Evolutionary conservation across 2,329 filamentous ascomycete species (phyloP).

Genomic region (Thermoascus crustaceus): DNA sequence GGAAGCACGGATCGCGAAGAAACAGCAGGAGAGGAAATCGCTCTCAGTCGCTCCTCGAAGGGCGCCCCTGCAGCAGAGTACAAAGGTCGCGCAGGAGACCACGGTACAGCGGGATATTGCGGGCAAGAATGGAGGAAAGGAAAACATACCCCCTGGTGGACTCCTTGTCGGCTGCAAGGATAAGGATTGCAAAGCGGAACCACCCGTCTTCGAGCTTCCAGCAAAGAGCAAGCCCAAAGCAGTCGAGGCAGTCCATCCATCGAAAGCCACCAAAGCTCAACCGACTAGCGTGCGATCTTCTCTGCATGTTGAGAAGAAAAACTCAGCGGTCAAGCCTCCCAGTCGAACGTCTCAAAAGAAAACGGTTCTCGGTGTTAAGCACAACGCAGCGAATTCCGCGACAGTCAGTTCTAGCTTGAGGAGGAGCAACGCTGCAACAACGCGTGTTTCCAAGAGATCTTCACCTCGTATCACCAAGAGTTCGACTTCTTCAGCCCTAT

Average conservation of each 20-base stretch:
- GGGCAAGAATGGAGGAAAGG: slow-evolving; percentile 52
- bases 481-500: slow-evolving; percentile 9
- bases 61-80: slow-evolving; percentile 41
- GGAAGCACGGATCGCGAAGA: slow-evolving; percentile 27
- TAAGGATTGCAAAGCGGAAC: slow-evolving; percentile 9
- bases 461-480: slow-evolving; percentile 7
- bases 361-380: slow-evolving; percentile 9
- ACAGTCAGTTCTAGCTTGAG: background rate
- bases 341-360: slow-evolving; percentile 5
- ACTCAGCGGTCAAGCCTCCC: background rate
- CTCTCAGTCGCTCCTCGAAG: slow-evolving; percentile 21
- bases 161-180: slow-evolving; percentile 12
- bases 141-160: slow-evolving; percentile 51
- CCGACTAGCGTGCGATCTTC: background rate
- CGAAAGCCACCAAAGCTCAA: slow-evolving; percentile 8
- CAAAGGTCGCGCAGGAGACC: slow-evolving; percentile 33
- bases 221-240: slow-evolving; percentile 24
- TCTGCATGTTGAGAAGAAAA: background rate
- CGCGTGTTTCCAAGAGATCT: background rate
- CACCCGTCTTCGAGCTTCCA: slow-evolving; percentile 8
- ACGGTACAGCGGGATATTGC: slow-evolving; percentile 38
- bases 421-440: background rate
- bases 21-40: slow-evolving; percentile 21
- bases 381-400: slow-evolving; percentile 7
- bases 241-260: slow-evolving; percentile 14